A percentile compares a stretch with the other conserved stretches of the same genome.
These are phyloP conservation scores for Fraxinus cuspidata DNA, from an alignment of 257 asterid species.

Conservation along the genomic window DNA sequence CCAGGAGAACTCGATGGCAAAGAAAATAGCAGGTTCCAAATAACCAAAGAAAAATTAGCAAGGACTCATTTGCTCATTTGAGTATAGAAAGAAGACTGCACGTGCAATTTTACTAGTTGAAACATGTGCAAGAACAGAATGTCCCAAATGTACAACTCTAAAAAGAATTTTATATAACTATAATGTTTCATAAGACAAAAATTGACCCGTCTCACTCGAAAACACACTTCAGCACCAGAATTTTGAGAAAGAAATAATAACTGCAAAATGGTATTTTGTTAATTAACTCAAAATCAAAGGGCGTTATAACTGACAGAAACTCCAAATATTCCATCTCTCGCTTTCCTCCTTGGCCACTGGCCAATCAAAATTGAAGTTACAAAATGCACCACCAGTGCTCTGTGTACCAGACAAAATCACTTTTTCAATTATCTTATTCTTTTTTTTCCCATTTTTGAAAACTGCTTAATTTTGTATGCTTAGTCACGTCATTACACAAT, in stretches of 20 bases:
- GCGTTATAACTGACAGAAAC: conserved; percentile 4
- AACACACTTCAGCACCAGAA: not conserved
- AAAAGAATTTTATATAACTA: not conserved
- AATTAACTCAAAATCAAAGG: conserved; percentile 20
- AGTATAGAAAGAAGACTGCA: not conserved
- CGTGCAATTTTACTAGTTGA: not conserved
- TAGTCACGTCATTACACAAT: not conserved
- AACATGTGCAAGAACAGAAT: not conserved
- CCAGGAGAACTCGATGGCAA: no score
- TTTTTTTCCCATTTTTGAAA: not conserved
- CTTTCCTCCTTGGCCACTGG: not conserved
- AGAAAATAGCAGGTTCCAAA: not conserved
- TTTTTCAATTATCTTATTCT: conserved; percentile 6
- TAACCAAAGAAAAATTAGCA: not conserved
- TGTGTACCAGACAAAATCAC: conserved; percentile 31
- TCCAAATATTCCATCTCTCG: conserved; percentile 31
- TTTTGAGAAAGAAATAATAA: not conserved
- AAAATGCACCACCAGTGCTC: conserved; percentile 17
- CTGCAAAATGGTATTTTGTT: conserved; percentile 21
- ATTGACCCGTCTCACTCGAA: not conserved
- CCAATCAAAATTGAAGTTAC: conserved; percentile 5
- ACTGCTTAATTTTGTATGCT: not conserved
- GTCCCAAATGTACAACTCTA: not conserved
- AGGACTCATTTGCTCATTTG: not conserved
- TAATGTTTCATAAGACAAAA: not conserved